A percentile compares a stretch with the other conserved stretches of the same genome.
These are phyloP conservation scores for Penicillium atrosanguineum DNA, from an alignment of 495 filamentous ascomycete genomes.

Conservation along the genomic window DNA sequence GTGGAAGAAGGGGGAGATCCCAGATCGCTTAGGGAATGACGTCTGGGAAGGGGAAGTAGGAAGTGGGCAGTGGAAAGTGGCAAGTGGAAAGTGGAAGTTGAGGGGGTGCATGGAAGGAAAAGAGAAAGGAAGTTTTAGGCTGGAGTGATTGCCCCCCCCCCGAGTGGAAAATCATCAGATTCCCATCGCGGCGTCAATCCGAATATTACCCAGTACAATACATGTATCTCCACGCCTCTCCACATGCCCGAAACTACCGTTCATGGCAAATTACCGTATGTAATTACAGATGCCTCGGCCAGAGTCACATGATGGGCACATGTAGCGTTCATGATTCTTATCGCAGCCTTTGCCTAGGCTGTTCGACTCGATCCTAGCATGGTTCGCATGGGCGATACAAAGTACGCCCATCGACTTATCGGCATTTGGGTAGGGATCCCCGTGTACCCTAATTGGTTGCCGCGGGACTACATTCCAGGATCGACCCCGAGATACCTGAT, in stretches of 20 bases:
- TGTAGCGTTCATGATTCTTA: not conserved
- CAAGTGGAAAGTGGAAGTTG: not conserved
- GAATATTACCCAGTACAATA: slow-evolving; percentile 24
- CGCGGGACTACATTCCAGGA: not conserved
- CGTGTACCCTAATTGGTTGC: not conserved
- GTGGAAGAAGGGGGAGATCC: not conserved
- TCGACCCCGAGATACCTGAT: not conserved
- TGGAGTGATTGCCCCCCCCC: slow-evolving; percentile 2
- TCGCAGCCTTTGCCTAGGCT: not conserved
- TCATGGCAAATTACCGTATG: slow-evolving; percentile 19
- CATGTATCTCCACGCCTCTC: slow-evolving; percentile 17
- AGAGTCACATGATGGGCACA: slow-evolving; percentile 7
- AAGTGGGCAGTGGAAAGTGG: not conserved
- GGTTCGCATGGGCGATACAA: not conserved
- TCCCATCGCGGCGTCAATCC: not conserved
- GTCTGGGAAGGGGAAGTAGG: slow-evolving; percentile 6
- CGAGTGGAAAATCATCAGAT: not conserved
- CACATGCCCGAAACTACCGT: not conserved
- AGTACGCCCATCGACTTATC: no score
- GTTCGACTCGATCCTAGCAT: not conserved
- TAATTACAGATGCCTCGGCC: slow-evolving; percentile 5
- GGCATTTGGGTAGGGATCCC: not conserved
- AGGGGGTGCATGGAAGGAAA: slow-evolving; percentile 1
- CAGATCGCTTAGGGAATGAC: slow-evolving; percentile 15
- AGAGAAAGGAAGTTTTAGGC: not conserved